phyloP scores from a whole-genome alignment of 148 eudicot genomes.

The Mesembryanthemum crystallinum region DNA sequence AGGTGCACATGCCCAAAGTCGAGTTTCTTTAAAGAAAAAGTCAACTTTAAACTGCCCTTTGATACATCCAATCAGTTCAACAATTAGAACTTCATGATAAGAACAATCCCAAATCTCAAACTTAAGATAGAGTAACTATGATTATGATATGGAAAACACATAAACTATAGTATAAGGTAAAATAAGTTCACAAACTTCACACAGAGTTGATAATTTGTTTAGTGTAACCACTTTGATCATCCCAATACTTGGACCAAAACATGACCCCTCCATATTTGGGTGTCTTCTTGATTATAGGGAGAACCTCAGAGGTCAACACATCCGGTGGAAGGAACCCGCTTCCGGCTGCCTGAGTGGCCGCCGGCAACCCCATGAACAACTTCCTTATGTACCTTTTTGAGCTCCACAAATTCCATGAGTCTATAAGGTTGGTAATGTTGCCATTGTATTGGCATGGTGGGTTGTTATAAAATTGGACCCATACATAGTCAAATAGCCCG shows the following conservation, averaged over 20 bases:
- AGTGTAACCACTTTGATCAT: conserved; percentile 69
- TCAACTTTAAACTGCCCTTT: background rate
- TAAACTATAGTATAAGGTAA: background rate
- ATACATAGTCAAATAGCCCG: conserved; percentile 68
- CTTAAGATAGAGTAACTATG: background rate
- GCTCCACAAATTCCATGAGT: conserved; percentile 66
- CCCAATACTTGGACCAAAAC: conserved; percentile 89
- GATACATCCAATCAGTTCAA: background rate
- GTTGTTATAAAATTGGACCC: conserved; percentile 89
- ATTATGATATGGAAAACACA: background rate
- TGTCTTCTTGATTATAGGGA: conserved; percentile 55
- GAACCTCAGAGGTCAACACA: conserved; percentile 45
- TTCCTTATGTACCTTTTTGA: conserved; percentile 37
- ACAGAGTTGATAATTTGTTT: conserved; percentile 41
- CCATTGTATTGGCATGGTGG: conserved; percentile 74
- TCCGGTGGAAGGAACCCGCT: conserved; percentile 66
- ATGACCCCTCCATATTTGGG: conserved; percentile 83
- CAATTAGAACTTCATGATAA: background rate
- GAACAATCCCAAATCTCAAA: background rate
- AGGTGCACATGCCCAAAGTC: background rate
- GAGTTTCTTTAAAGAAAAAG: background rate
- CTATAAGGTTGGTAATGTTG: conserved; percentile 38
- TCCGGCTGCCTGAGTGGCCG: conserved; percentile 67
- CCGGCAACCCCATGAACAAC: conserved; percentile 81
- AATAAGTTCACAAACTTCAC: conserved; percentile 1